Base-by-base conservation (phyloP, 2,329 filamentous ascomycete genomes). In the Epichloe aotearoae region DNA sequence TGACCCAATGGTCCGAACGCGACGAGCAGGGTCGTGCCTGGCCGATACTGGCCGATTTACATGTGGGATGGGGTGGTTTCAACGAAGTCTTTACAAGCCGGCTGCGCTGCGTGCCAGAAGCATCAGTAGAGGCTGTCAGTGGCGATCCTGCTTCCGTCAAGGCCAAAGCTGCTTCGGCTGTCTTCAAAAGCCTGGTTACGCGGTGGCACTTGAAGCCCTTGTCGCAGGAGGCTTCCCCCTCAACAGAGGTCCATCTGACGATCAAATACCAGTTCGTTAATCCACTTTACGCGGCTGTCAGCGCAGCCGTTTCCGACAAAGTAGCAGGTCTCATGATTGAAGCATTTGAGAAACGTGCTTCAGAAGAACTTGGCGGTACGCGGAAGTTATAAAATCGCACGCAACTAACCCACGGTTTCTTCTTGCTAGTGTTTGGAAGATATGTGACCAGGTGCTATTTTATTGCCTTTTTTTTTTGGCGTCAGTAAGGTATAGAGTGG, bases 261-360 rank as follows among this genome's bases (percentile, higher is more conserved):
- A 83, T 98, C 58, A 78, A 83, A 55, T 96, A 90, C 65, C 80
- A 84, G 65, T 96, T 98, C 64, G 76, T 80, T 58, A 97, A 90
- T 67, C 88, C 90, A n/a, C 65, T 95, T 51, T 94, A 96, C 69
- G 83, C 82, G 41, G 81, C 86, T 19, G 73, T 96, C 62, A 93
- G 90, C 64, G 77, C 82, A 38, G 84, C 86, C 36, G 83, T 93
- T 23, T 88, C 88, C 56, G 84, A 88, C 34, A 88, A 87, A 68
- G 82, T 96, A 55, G 91, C 88, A 1, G 82, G 81, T 4, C 75
- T 86, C 56, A 95, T 98, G 89, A 86, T 97, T 57, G 83, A 87
- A 65, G 91, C 93, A 1, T 98, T 98, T 71, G 90, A 96, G 71
- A 79, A 80, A 67, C 76, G 86, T 61, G 89, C 93, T 5, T 73